Evolutionary conservation across 2,329 filamentous ascomycete species (phyloP), one percentile per base, ranked within the genome.

Genomic region (Colletotrichum filicis): DNA sequence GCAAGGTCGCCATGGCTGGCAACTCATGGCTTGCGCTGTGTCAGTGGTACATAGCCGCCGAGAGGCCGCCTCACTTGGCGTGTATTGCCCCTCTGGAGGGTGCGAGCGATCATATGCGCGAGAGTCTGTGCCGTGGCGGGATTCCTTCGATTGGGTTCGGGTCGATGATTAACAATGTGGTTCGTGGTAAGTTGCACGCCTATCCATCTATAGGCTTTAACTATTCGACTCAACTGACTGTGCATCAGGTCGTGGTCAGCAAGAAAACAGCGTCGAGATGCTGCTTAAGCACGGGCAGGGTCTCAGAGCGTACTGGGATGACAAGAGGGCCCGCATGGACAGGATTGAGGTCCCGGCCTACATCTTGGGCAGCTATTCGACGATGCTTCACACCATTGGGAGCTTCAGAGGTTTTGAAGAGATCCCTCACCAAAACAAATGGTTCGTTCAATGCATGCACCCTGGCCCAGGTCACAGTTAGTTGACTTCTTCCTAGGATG

Each of bases 401-500:
- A 67, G 57, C 32, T 70, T 70, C 22, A 24, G 67, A 24, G 67
- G 26, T 2, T 70, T 70, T 1, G 67, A 70, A 14, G 67, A 70
- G 42, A 70, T 70, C 5, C 60, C 30, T 1, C 67, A 70, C n/a
- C n/a, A 55, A 22, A 66, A 70, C 14, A 70, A 70, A 32, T 70
- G 67, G 67, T 59, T 49, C 24, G 52, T 42, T 9, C 4, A 3
- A 49, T 42, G 5, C 42, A n/a, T 42, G 19, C 7, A 42, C 14
- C 35, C 12, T 14, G 42, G n/a, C 19, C 3, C 6, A n/a, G 19
- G 6, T 46, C 6, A 46, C 42, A 8, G 19, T 46, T n/a, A 8
- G 7, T 19, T 46, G 42, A 49, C 8, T 49, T 49, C 8, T 49
- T 49, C 8, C n/a, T 22, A 49, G 42, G 42, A 49, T 49, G 6